Conservation (phyloP, 164 flowering plant genomes). For the Vitis amurensis region DNA sequence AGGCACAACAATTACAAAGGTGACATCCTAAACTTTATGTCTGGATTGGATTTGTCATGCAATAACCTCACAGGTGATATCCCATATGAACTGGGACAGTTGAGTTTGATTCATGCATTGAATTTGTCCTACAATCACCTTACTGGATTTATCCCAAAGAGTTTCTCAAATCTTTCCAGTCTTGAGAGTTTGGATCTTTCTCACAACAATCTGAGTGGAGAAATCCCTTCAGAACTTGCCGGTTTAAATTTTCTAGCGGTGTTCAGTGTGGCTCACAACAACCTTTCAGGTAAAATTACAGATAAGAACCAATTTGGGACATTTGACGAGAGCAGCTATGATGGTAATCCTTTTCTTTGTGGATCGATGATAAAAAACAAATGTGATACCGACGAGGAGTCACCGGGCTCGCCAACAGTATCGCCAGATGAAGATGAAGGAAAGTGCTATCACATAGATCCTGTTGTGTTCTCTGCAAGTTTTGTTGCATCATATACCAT, state of each 20-base stretch:
- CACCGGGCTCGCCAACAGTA: too few species aligned
- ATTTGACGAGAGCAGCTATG: not conserved
- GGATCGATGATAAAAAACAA: not conserved
- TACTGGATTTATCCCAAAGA: not conserved
- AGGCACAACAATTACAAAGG: not conserved
- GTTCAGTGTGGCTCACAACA: conserved; percentile 11
- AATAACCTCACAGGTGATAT: conserved; percentile 7
- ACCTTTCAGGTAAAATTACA: conserved; percentile 9
- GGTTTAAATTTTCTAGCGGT: not conserved
- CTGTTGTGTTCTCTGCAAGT: not conserved
- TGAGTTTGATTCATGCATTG: not conserved
- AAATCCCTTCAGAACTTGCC: not conserved
- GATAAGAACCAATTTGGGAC: not conserved
- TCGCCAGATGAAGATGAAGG: not conserved
- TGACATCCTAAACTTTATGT: conserved; percentile 5
- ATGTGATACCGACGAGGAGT: not conserved
- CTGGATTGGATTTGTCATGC: conserved; percentile 14
- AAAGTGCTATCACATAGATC: not conserved
- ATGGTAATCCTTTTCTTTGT: conserved; percentile 6
- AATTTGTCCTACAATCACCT: conserved; percentile 10
- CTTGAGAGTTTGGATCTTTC: conserved; percentile 14
- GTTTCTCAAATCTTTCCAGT: not conserved
- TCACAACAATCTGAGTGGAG: not conserved
- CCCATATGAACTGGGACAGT: not conserved
- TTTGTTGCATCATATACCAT: conserved; percentile 3